Percentiles rank a stretch among this genome's conserved stretches.
Evolutionary conservation across 192 early-diverging fungal species (phyloP).

Genomic region (Coemansia guatemalensis): DNA sequence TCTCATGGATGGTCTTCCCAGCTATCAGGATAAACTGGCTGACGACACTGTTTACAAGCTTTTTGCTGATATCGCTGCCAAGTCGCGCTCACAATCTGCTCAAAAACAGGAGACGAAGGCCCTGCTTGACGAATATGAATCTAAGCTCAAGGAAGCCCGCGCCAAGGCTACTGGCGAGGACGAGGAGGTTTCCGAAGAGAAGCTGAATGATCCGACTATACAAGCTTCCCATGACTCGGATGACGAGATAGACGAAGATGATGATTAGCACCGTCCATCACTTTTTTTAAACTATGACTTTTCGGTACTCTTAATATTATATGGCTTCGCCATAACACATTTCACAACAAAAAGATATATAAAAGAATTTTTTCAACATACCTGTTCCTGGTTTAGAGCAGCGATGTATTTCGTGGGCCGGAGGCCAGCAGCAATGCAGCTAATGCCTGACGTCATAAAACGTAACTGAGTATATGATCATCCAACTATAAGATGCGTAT

Average conservation of each 20-base stretch:
- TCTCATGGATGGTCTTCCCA: conserved; percentile 77
- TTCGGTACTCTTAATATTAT: no score
- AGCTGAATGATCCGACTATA: background rate
- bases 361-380: no score
- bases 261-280: background rate
- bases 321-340: no score
- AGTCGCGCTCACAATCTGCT: conserved; percentile 56
- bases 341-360: no score
- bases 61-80: conserved; percentile 82
- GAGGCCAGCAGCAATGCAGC: no score
- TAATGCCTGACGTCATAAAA: no score
- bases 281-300: no score
- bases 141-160: conserved; percentile 70
- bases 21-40: conserved; percentile 91
- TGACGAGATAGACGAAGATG: conserved; percentile 9
- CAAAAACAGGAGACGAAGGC: conserved; percentile 79
- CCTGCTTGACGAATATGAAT: conserved; percentile 83
- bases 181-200: conserved; percentile 6
- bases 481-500: no score
- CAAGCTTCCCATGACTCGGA: conserved; percentile 16
- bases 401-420: no score
- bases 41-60: conserved; percentile 82
- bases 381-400: no score
- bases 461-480: no score
- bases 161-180: conserved; percentile 68